Percentiles rank a stretch among this genome's conserved stretches.
These are phyloP conservation scores for Phaffomyces antillensis DNA, from an alignment of 805 yeast species.

Conservation along the genomic window DNA sequence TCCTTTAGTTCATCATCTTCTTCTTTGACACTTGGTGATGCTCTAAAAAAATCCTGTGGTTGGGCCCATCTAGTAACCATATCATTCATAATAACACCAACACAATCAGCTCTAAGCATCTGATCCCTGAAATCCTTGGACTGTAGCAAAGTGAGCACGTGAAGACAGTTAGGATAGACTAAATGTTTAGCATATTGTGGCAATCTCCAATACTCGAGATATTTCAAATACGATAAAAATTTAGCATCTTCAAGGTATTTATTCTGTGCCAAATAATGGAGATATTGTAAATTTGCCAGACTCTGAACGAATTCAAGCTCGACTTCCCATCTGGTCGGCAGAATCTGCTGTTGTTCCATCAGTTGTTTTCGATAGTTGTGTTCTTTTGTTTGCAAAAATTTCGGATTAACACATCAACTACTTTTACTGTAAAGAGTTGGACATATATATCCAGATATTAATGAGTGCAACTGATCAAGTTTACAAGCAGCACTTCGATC, in stretches of 20 bases:
- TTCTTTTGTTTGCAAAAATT: neutral
- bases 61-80: conserved; percentile 64
- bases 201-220: conserved; percentile 78
- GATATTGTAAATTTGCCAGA: conserved; percentile 80
- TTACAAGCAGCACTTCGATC: conserved; percentile 4
- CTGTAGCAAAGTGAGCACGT: conserved; percentile 49
- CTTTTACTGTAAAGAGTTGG: neutral
- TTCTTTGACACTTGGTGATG: conserved; percentile 17
- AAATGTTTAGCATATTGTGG: conserved; percentile 64
- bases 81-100: conserved; percentile 59
- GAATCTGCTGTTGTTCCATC: conserved; percentile 20
- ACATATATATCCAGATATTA: neutral
- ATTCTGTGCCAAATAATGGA: conserved; percentile 81
- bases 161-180: conserved; percentile 84
- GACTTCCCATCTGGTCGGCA: conserved; percentile 83
- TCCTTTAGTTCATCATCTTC: neutral
- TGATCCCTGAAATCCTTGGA: conserved; percentile 45
- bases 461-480: conserved; percentile 1
- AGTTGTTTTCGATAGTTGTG: neutral
- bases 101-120: conserved; percentile 48
- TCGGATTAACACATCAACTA: neutral
- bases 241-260: conserved; percentile 63
- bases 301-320: conserved; percentile 85
- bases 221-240: conserved; percentile 69
- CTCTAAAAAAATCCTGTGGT: conserved; percentile 17